A percentile compares a stretch with the other conserved stretches of the same genome.
These are phyloP conservation scores for Sugiyamaella lignohabitans DNA, from an alignment of 805 yeast genomes.

Conservation along the genomic window DNA sequence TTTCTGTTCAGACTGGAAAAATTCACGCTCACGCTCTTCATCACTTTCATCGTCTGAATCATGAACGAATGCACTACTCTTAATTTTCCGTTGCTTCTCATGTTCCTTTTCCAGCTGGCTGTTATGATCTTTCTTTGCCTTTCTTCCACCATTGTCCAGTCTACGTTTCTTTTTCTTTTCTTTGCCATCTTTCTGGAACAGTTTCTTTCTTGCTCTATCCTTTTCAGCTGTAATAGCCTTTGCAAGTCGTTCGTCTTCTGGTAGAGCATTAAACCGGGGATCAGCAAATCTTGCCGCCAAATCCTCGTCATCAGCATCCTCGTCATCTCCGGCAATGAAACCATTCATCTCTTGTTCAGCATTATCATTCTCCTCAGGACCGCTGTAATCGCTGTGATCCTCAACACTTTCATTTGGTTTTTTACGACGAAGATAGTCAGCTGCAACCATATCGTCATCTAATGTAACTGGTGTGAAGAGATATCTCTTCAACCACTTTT, in stretches of 20 bases:
- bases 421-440: constrained; percentile 28
- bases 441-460: constrained; percentile 33
- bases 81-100: constrained; percentile 17
- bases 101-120: constrained; percentile 5
- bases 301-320: constrained; percentile 26
- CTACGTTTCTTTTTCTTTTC: constrained; percentile 1
- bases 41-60: constrained; percentile 63
- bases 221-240: constrained; percentile 8
- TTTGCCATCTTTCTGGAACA: constrained; percentile 1
- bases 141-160: constrained; percentile 5
- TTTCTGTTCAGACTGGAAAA: constrained; percentile 51
- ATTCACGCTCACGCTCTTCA: constrained; percentile 45
- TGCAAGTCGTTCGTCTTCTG: constrained; percentile 23
- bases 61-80: constrained; percentile 49
- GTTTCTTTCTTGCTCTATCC: constrained; percentile 4
- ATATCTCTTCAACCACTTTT: constrained; percentile 40
- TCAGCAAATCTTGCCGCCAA: constrained; percentile 19
- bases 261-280: constrained; percentile 21
- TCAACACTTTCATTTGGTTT: constrained; percentile 10
- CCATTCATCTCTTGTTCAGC: constrained; percentile 26
- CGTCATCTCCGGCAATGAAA: constrained; percentile 30
- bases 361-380: constrained; percentile 34
- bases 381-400: constrained; percentile 24
- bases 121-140: constrained; percentile 1
- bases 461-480: constrained; percentile 33